Evolutionary conservation across 1,139 yeast species (phyloP), one percentile per base, ranked within the genome.

Genomic region (Geotrichum carabidarum): DNA sequence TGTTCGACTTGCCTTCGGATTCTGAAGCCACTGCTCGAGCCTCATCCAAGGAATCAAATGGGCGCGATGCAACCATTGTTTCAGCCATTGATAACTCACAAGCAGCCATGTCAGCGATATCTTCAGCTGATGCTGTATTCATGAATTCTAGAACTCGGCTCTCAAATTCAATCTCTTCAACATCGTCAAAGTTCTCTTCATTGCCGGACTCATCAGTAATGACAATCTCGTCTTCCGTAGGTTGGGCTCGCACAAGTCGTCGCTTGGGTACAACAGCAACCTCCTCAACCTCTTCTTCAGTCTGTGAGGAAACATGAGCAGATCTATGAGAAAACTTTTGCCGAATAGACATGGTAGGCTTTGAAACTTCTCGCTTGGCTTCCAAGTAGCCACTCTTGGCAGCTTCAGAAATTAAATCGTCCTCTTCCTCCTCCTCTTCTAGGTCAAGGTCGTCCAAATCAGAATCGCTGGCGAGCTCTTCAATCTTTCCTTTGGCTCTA

Each of bases 101-200:
- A 15, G 82, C 82, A 14, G 95, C 82, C 40, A 90, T 80, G 70
- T 93, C 99, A 12, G 84, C 79, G 51, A 93, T 74, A 66, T 91
- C 96, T 56, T 83, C 81, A 1, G 75, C 75, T 11, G 87, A 79
- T 0, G 95, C 93, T 32, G 81, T 80, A 68, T 93, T 93, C 62
- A 93, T 75, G 64, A 93, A 90, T 50, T 83, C 81, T 54, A 91
- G 73, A 34, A 90, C 81, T 57, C 88, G 82, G 14, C 74, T 74
- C 63, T 86, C 95, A 56, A 86, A 77, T 43, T 58, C 61, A 44
- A 76, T 77, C 44, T 75, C 82, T 46, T 74, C 77, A 14, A 69
- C 75, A 45, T 71, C 77, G 2, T 62, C 62, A 30, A 61, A 60
- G 9, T 64, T 68, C 17, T 68, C 72, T 15, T 62, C 64, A 15